Conservation (phyloP, 177 flowering plant species). For the Vitis hybrid region DNA sequence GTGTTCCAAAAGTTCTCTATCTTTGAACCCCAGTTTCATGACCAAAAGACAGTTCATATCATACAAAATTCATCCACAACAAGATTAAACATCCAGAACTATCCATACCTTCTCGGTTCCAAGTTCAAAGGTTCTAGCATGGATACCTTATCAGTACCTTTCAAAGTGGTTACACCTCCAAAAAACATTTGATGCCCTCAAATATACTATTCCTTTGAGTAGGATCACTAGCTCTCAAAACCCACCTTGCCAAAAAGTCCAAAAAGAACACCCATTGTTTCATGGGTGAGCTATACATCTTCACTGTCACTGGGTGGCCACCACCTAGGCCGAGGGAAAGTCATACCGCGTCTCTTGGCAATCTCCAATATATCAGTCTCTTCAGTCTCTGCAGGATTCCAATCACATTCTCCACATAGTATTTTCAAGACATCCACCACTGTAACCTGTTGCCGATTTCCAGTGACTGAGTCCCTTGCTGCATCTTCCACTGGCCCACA, state of each 20-base stretch:
- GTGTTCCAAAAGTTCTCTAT: no score
- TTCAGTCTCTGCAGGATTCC: not conserved
- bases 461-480: not conserved
- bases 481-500: not conserved
- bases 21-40: no score
- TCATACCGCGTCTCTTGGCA: conserved; percentile 31
- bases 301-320: conserved; percentile 17
- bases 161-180: no score
- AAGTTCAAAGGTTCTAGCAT: no score
- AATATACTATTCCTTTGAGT: no score
- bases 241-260: not conserved
- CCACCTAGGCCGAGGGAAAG: conserved; percentile 37
- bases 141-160: no score
- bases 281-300: not conserved
- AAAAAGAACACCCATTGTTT: conserved; percentile 1
- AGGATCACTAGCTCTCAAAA: not conserved
- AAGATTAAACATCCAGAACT: no score
- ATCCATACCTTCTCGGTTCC: no score
- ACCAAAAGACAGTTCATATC: no score
- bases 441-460: not conserved
- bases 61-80: no score
- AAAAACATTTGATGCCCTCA: no score
- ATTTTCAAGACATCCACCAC: conserved; percentile 21
- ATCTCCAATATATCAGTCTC: conserved; percentile 26
- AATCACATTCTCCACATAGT: conserved; percentile 6